Base-by-base conservation (phyloP, 805 yeast species). In the Ogataea pini region DNA sequence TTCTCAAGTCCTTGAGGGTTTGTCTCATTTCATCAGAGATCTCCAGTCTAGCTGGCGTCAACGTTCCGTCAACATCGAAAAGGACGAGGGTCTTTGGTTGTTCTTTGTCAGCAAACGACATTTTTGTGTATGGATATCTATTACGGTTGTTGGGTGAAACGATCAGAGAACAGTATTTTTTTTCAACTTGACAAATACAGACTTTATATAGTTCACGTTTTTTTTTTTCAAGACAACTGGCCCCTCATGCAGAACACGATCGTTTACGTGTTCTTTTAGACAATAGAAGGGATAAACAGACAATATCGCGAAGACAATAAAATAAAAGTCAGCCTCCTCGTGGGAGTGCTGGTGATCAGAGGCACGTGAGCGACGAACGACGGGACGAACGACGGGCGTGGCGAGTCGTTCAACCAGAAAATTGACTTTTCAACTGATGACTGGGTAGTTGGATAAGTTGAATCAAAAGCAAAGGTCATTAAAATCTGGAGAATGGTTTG, bases 61-160 rank as follows among this genome's bases (percentile, higher is more conserved):
- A 79, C 49, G 99, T 94, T 58, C 97, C 99, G 69, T 94, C 99
- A 59, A 94, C 99, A 65, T 94, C 99, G 73, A 94, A 94, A 57
- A 94, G 82, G 59, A 89, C 96, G 64, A 94, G 77, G 55, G 89
- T 86, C 61, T 89, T 85, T 67, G 96, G 96, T 59, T 84, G 77
- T 74, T 88, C 86, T 71, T 82, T 84, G 67, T 86, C 73, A 33
- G 89, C 71, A 65, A 86, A 87, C 19, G 68, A 61, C 70, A 64
- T 66, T 31, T 18, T 49, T 17, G 14, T 39, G 17, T 39, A 14
- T 9, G 7, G 16, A 4, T n/a, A 16, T 17, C 18, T 25, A 17
- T 17, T 17, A 10, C 17, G 37, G 18, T 32, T 32, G 10, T 5
- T 16, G 16, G 14, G 12, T 16, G 36, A 22, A 17, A 4, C 7